Conservation (phyloP, 106 monocot species). For the Iris macrosiphon region DNA sequence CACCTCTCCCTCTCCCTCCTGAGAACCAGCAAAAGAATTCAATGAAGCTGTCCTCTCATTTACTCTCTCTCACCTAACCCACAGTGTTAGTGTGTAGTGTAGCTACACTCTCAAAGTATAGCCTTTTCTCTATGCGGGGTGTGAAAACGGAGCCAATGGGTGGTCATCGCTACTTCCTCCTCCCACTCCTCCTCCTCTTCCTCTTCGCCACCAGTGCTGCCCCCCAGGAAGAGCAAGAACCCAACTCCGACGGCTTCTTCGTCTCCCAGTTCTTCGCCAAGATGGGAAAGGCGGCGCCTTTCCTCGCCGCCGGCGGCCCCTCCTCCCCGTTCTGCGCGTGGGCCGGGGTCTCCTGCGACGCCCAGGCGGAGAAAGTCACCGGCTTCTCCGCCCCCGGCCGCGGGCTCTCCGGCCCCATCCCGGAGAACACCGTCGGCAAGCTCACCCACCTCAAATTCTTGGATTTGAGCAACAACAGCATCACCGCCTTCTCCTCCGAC, state of each 20-base stretch:
- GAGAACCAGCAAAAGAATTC: no score
- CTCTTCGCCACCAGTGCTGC: no score
- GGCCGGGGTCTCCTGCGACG: slow-evolving; percentile 51
- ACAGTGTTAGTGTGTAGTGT: no score
- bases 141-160: no score
- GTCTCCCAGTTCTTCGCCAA: slow-evolving; percentile 47
- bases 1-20: no score
- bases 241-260: slow-evolving; percentile 73
- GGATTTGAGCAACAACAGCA: slow-evolving; percentile 68
- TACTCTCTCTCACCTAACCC: no score
- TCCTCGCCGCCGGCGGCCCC: not conserved
- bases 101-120: no score
- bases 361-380: slow-evolving; percentile 16
- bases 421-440: slow-evolving; percentile 81
- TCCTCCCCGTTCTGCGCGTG: slow-evolving; percentile 48
- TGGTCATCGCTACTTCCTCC: no score
- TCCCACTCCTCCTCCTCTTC: no score
- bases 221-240: no score
- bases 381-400: slow-evolving; percentile 34
- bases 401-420: slow-evolving; percentile 62
- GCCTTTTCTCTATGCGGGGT: no score
- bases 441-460: slow-evolving; percentile 41
- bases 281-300: slow-evolving; percentile 33
- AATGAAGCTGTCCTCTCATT: no score
- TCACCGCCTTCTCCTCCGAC: slow-evolving; percentile 47